These are phyloP conservation scores for Acarospora socialis DNA, from an alignment of 2,329 filamentous ascomycete genomes.

Conservation along the genomic window DNA sequence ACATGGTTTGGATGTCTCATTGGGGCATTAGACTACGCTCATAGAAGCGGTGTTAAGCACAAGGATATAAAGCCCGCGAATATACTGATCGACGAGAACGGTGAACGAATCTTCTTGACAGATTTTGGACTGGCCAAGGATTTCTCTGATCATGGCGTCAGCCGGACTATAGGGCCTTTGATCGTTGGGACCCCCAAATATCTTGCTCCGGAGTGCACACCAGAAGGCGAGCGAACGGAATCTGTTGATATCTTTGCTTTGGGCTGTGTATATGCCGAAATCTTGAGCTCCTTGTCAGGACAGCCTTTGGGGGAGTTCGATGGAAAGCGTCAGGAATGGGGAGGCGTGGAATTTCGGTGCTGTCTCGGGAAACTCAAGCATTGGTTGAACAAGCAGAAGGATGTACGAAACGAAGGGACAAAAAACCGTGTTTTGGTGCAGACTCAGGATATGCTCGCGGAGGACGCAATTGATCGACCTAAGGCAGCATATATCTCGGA, in stretches of 20 bases:
- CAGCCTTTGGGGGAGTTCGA: too few relatives aligned
- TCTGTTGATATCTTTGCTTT: constrained; percentile 13
- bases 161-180: not conserved
- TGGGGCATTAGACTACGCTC: constrained; percentile 4
- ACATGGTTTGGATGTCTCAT: constrained; percentile 9
- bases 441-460: too few relatives aligned
- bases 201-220: constrained; percentile 7
- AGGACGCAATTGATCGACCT: too few relatives aligned
- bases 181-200: constrained; percentile 1
- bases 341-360: too few relatives aligned
- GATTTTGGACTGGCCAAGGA: constrained; percentile 8
- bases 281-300: too few relatives aligned
- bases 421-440: too few relatives aligned
- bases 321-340: too few relatives aligned
- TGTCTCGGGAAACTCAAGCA: too few relatives aligned
- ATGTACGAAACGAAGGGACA: too few relatives aligned
- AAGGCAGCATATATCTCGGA: too few relatives aligned
- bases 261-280: constrained; percentile 15
- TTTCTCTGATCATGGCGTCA: not conserved
- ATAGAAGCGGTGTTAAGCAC: not conserved
- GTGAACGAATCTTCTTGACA: not conserved
- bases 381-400: too few relatives aligned
- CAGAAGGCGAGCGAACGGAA: not conserved
- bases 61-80: constrained; percentile 2
- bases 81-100: constrained; percentile 1